A percentile compares a stretch with the other conserved stretches of the same genome.
phyloP scores from a whole-genome alignment of 306 rosid species.

The Lathyrus tuberosus region DNA sequence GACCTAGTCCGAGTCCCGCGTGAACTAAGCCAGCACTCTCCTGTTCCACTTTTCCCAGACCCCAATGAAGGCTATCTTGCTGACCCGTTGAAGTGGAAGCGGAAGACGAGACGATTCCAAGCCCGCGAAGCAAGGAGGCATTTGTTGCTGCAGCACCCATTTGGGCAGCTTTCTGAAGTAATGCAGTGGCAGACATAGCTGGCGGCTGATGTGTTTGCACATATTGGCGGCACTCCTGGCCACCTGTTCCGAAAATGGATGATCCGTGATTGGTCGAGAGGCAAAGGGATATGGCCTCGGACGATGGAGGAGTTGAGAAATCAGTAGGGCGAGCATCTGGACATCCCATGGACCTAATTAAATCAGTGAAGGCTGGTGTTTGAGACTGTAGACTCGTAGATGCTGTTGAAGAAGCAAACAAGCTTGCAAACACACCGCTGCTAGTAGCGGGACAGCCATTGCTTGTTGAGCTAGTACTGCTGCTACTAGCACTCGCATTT shows the following conservation, averaged over 20 bases:
- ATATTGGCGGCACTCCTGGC: conserved; percentile 67
- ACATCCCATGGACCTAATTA: conserved; percentile 59
- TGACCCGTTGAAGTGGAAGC: conserved; percentile 53
- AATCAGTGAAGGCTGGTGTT: conserved; percentile 55
- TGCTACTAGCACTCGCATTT: conserved; percentile 61
- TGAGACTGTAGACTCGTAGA: conserved; percentile 59
- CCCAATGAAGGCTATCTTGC: conserved; percentile 67
- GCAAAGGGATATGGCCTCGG: conserved; percentile 77
- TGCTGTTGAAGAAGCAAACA: conserved; percentile 68
- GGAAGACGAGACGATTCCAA: conserved; percentile 73
- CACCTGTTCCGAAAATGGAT: conserved; percentile 63
- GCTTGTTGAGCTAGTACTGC: conserved; percentile 59
- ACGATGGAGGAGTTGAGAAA: conserved; percentile 52
- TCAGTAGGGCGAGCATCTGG: conserved; percentile 52
- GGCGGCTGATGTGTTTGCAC: conserved; percentile 68
- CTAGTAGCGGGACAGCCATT: conserved; percentile 50
- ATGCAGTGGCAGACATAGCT: conserved; percentile 90
- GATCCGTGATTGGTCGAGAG: conserved; percentile 68
- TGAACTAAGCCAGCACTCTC: conserved; percentile 47
- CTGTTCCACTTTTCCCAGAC: conserved; percentile 49
- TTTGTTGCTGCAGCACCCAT: conserved; percentile 81
- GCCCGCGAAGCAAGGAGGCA: conserved; percentile 73
- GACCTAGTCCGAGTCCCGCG: conserved; percentile 79
- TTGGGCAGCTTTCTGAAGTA: conserved; percentile 95
- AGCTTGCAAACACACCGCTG: conserved; percentile 72